A percentile compares a stretch with the other conserved stretches of the same genome.
Conservation (phyloP, 2,329 filamentous ascomycete genomes). For the Ustulina deusta region DNA sequence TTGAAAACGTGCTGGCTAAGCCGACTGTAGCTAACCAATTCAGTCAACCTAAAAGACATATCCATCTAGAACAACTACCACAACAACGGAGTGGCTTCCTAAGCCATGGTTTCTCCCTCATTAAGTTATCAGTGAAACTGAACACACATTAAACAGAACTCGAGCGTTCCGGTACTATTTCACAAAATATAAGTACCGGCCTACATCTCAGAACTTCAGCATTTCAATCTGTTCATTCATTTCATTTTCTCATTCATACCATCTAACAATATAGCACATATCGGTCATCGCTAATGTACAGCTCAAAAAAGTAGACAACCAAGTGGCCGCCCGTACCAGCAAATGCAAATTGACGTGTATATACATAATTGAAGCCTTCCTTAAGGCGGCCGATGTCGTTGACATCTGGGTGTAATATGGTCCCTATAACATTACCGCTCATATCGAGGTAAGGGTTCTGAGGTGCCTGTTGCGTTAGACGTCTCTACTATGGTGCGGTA, state of each 20-base stretch:
- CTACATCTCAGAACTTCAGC: not conserved
- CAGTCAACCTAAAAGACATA: not conserved
- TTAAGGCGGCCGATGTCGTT: constrained; percentile 10
- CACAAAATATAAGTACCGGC: not conserved
- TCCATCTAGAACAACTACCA: not conserved
- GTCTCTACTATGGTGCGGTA: constrained; percentile 65
- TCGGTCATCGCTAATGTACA: constrained; percentile 32
- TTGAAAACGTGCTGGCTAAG: too few relatives aligned
- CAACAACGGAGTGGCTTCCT: too few relatives aligned
- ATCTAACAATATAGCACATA: constrained; percentile 19
- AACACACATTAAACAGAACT: not conserved
- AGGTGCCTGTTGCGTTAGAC: constrained; percentile 47
- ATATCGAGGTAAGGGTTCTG: constrained; percentile 53
- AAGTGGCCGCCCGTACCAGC: constrained; percentile 12
- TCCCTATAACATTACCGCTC: constrained; percentile 47
- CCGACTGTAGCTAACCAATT: too few relatives aligned
- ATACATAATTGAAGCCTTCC: constrained; percentile 23
- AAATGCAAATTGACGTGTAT: constrained; percentile 27
- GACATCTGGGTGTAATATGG: not conserved
- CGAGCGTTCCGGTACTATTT: not conserved
- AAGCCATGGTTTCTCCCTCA: not conserved
- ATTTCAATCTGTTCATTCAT: constrained; percentile 30
- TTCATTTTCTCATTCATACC: constrained; percentile 34
- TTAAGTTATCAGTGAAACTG: not conserved
- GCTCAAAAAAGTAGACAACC: constrained; percentile 16